A percentile compares a stretch with the other conserved stretches of the same genome.
Conservation (phyloP, 164 flowering plant species). For the Vitis riparia region DNA sequence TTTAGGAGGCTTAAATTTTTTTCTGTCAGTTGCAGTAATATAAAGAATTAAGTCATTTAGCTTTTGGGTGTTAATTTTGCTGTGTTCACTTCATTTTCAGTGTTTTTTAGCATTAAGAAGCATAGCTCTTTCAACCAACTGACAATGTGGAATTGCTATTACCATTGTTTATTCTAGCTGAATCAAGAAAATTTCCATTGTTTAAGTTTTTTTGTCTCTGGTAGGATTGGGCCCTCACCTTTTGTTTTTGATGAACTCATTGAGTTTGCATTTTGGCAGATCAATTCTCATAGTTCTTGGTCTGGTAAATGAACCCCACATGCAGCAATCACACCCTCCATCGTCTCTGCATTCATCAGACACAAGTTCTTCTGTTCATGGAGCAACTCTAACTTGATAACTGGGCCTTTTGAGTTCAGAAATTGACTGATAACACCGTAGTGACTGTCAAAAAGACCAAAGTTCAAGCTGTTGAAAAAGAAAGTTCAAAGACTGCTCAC, state of each 20-base stretch:
- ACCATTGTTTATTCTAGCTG: not conserved
- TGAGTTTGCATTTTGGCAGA: conserved; percentile 38
- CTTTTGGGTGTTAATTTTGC: too few relatives aligned
- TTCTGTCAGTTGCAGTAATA: too few relatives aligned
- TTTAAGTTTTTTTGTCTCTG: not conserved
- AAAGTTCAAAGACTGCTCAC: not conserved
- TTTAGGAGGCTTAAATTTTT: too few relatives aligned
- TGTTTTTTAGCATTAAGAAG: too few relatives aligned
- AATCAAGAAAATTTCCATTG: not conserved
- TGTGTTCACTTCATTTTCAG: too few relatives aligned
- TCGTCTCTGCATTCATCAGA: conserved; percentile 52
- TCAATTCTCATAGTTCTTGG: conserved; percentile 67
- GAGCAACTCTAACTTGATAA: conserved; percentile 54
- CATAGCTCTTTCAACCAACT: not conserved
- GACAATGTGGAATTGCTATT: not conserved
- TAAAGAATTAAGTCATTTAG: too few relatives aligned
- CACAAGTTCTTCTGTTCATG: conserved; percentile 60
- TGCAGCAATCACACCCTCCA: conserved; percentile 35
- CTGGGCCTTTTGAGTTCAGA: not conserved
- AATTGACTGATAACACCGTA: not conserved
- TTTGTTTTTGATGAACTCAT: not conserved
- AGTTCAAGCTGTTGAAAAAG: not conserved
- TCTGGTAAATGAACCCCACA: conserved; percentile 57
- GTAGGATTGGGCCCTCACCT: not conserved
- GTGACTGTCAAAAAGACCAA: too few relatives aligned